These are phyloP conservation scores for Aspergillus pseudoglaucus DNA, from an alignment of 2,329 filamentous ascomycete genomes.

Conservation along the genomic window DNA sequence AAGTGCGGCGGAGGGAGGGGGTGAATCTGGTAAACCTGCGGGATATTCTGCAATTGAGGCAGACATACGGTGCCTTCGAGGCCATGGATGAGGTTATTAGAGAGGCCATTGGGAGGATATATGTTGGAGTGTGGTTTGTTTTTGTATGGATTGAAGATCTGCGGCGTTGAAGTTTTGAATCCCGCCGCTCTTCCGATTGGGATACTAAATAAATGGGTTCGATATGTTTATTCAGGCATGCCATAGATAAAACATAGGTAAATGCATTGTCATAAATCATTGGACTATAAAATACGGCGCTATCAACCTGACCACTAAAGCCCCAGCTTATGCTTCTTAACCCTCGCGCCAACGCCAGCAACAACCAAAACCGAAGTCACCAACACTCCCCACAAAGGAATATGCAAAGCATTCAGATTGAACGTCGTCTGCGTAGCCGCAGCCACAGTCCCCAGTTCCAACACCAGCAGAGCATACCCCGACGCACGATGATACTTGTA, in stretches of 20 bases:
- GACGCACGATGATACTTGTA: slow-evolving; percentile 83
- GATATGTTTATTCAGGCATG: not conserved
- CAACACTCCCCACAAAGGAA: slow-evolving; percentile 70
- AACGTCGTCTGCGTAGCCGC: slow-evolving; percentile 73
- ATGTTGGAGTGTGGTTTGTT: not conserved
- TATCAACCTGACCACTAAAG: not conserved
- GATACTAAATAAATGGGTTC: not conserved
- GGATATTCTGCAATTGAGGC: slow-evolving; percentile 26
- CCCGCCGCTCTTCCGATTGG: not conserved
- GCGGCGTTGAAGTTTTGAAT: not conserved
- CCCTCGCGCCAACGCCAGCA: slow-evolving; percentile 66
- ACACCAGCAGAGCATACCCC: slow-evolving; percentile 66
- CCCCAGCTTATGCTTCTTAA: slow-evolving; percentile 71
- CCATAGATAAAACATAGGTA: not conserved
- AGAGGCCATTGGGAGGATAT: not conserved
- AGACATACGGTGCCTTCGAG: slow-evolving; percentile 24
- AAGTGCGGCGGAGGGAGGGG: slow-evolving; percentile 13
- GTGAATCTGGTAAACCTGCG: slow-evolving; percentile 7
- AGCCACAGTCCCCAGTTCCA: slow-evolving; percentile 67
- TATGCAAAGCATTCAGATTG: slow-evolving; percentile 59
- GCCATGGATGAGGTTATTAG: slow-evolving; percentile 14
- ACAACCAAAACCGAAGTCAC: slow-evolving; percentile 61
- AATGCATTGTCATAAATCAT: no score
- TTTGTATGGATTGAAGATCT: not conserved
- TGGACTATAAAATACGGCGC: not conserved